Evolutionary conservation across 164 flowering plant genomes (phyloP).

Genomic region (Piper betle): DNA sequence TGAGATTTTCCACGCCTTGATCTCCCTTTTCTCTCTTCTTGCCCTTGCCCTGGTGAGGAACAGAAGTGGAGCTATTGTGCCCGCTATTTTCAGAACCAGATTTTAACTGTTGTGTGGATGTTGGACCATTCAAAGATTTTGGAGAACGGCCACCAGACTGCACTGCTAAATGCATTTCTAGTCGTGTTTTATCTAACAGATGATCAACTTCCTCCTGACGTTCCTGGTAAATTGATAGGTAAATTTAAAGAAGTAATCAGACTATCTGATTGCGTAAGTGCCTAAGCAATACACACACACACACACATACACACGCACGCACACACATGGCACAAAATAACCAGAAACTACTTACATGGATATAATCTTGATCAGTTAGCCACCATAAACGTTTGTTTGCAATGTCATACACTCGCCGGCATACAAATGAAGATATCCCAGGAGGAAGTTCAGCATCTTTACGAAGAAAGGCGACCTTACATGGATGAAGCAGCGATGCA

Average conservation of each 20-base stretch:
- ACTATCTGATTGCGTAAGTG: not conserved
- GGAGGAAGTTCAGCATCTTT: slow-evolving; percentile 86
- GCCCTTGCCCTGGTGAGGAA: slow-evolving; percentile 57
- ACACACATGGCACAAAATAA: not conserved
- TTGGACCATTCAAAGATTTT: slow-evolving; percentile 57
- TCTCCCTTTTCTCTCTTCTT: slow-evolving; percentile 75
- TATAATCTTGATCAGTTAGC: slow-evolving; percentile 79
- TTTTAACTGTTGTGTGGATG: slow-evolving; percentile 50
- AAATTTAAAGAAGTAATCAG: not conserved
- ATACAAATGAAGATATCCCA: slow-evolving; percentile 79
- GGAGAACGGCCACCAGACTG: slow-evolving; percentile 78
- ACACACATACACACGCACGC: too few relatives aligned
- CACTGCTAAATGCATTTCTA: slow-evolving; percentile 77
- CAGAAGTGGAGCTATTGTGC: slow-evolving; percentile 31
- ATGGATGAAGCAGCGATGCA: slow-evolving; percentile 92
- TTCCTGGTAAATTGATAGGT: slow-evolving; percentile 27
- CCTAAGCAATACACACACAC: not conserved
- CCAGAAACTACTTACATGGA: slow-evolving; percentile 49
- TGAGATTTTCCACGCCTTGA: slow-evolving; percentile 50
- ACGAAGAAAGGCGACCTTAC: slow-evolving; percentile 94
- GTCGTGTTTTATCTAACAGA: slow-evolving; percentile 46
- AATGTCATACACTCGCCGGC: slow-evolving; percentile 81
- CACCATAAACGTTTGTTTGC: slow-evolving; percentile 80
- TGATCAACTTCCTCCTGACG: slow-evolving; percentile 81
- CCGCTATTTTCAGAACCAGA: slow-evolving; percentile 49